Base-by-base conservation (phyloP, 345 rosid genomes). In the Capsella bursapastoris region DNA sequence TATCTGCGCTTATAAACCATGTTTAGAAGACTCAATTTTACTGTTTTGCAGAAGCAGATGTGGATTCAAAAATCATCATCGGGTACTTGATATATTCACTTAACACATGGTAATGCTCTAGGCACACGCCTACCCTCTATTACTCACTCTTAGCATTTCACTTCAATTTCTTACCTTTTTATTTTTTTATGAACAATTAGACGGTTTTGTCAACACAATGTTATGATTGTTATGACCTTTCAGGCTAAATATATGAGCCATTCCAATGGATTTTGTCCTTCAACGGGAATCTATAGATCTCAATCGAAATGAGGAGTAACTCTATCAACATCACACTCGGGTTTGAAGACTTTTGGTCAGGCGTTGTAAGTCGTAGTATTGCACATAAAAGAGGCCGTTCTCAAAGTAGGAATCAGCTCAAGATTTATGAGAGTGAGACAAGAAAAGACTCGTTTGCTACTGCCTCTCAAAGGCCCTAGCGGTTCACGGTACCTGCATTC, bases 31-130 rank as follows among this genome's bases (percentile, higher is more conserved):
- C 68, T 71, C 58, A 13, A n/a, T 51, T 62, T 43, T n/a, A 41
- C 76, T 71, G 53, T 73, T 49, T 66, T 65, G 72, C 91, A 91
- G 97, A 91, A 89, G 83, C 95, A 89, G 70, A 88, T 84, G 64
- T 91, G 97, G 97, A 83, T 91, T 74, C 97, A 89, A 75, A 91
- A 89, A 70, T 75, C 95, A 57, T 69, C 89, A 59, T 81, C 88
- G 4, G 93, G 88, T 61, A 81, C 89, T 57, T 90, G 84, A 84
- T 59, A 49, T 52, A 63, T 67, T 68, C 72, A 70, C 59, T 67
- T 68, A 9, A 72, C 72, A 59, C 57, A 48, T 61, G 83, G 88
- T 86, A 79, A 66, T 13, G 69, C n/a, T 15, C n/a, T 68, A 9
- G 27, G 14, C 8, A 6, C 49, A 45, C 2, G 44, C 27, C 14